Evolutionary conservation across 2,329 filamentous ascomycete species (phyloP).

Genomic region (Decorospora gaudefroyi): DNA sequence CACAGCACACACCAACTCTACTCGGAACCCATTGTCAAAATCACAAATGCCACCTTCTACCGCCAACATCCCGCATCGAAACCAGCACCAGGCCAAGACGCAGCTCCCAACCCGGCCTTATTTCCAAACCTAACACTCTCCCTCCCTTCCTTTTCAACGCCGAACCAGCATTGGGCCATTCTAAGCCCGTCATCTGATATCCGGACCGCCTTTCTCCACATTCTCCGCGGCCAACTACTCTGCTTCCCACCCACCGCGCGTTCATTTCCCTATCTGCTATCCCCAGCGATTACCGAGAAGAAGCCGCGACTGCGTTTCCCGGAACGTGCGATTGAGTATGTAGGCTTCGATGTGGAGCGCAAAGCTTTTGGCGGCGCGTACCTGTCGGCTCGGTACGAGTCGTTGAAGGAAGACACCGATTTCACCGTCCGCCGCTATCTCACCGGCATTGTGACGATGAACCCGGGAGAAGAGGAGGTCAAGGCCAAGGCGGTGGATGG

Average conservation of each 20-base stretch:
- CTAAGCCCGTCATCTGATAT: slow-evolving; percentile 78
- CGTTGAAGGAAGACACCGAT: slow-evolving; percentile 80
- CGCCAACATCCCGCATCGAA: slow-evolving; percentile 64
- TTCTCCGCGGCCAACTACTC: slow-evolving; percentile 75
- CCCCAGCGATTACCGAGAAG: slow-evolving; percentile 60
- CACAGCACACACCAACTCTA: slow-evolving; percentile 23
- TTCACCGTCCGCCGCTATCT: slow-evolving; percentile 83
- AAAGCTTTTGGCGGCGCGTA: slow-evolving; percentile 68
- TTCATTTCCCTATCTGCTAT: slow-evolving; percentile 76
- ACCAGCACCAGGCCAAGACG: slow-evolving; percentile 47
- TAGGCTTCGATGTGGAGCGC: slow-evolving; percentile 82
- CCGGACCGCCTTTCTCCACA: slow-evolving; percentile 80
- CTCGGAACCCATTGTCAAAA: slow-evolving; percentile 38
- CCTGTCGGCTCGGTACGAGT: slow-evolving; percentile 88
- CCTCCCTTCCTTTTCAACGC: slow-evolving; percentile 62
- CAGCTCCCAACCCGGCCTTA: slow-evolving; percentile 68
- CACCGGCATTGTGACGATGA: slow-evolving; percentile 79
- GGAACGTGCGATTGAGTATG: slow-evolving; percentile 76
- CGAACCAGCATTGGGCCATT: slow-evolving; percentile 75
- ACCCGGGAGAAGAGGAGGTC: slow-evolving; percentile 62
- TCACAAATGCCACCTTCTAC: slow-evolving; percentile 77
- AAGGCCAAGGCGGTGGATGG: slow-evolving; percentile 56
- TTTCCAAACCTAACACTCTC: slow-evolving; percentile 73
- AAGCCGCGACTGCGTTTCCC: slow-evolving; percentile 62
- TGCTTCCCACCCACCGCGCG: slow-evolving; percentile 75